These are phyloP conservation scores for Brettanomyces naardenensis DNA, from an alignment of 805 yeast genomes.

Conservation along the genomic window DNA sequence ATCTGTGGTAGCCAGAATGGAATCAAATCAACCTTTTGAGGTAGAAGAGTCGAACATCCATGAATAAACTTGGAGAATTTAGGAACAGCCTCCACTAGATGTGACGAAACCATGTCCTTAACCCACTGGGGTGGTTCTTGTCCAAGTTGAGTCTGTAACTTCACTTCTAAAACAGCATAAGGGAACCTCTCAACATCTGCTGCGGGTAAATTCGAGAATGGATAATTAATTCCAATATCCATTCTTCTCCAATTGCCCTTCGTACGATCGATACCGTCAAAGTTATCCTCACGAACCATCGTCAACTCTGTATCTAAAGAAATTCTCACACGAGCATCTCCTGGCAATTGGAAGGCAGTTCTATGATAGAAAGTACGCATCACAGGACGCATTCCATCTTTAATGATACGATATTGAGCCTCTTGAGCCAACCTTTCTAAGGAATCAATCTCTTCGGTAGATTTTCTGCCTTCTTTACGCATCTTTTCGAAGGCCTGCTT, in stretches of 20 bases:
- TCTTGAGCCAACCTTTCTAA: conserved; percentile 89
- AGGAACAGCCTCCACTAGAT: conserved; percentile 96
- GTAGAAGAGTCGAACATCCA: conserved; percentile 88
- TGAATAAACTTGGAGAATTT: conserved; percentile 96
- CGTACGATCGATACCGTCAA: conserved; percentile 88
- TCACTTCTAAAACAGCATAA: conserved; percentile 95
- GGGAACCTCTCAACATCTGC: conserved; percentile 90
- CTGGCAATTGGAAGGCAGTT: conserved; percentile 98
- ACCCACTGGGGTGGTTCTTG: conserved; percentile 99
- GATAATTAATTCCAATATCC: conserved; percentile 98
- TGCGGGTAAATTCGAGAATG: conserved; percentile 79
- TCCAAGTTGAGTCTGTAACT: conserved; percentile 94
- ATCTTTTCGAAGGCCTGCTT: conserved; percentile 86
- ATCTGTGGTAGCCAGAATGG: conserved; percentile 99
- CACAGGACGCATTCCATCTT: conserved; percentile 83
- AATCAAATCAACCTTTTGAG: conserved; percentile 72
- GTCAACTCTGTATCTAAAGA: conserved; percentile 94
- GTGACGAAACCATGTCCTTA: conserved; percentile 81
- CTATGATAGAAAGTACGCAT: conserved; percentile 94
- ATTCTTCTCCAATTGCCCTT: conserved; percentile 94
- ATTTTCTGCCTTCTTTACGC: conserved; percentile 87
- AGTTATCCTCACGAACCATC: conserved; percentile 97
- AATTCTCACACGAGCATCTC: conserved; percentile 98
- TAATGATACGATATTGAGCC: conserved; percentile 82
- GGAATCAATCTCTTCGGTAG: conserved; percentile 79